These are phyloP conservation scores for Ochromonas danica DNA, from an alignment of 108 stramenopile species.

Conservation along the genomic window DNA sequence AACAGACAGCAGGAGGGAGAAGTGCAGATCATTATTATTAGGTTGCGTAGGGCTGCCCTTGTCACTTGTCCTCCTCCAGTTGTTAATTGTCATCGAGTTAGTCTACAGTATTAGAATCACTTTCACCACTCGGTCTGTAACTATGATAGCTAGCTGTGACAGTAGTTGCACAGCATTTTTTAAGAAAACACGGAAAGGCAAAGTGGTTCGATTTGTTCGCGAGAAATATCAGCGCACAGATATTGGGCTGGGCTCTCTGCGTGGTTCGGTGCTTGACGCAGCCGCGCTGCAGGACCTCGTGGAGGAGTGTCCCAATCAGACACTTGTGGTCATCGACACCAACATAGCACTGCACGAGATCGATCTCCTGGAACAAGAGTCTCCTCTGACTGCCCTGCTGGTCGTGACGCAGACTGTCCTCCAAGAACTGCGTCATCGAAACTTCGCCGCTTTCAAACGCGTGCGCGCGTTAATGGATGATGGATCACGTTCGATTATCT, in stretches of 20 bases:
- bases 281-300: neutral
- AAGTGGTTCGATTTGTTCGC: neutral
- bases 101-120: no score
- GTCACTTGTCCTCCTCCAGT: no score
- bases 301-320: neutral
- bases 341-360: constrained; percentile 64
- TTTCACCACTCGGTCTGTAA: no score
- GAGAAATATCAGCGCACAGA: constrained; percentile 20
- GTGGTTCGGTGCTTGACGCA: neutral
- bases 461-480: constrained; percentile 50
- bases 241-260: neutral
- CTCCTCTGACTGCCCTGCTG: constrained; percentile 34
- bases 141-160: no score
- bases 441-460: constrained; percentile 50
- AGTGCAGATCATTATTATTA: no score
- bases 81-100: no score
- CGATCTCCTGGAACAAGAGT: constrained; percentile 57
- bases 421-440: constrained; percentile 50
- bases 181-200: neutral
- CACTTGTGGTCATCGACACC: constrained; percentile 54
- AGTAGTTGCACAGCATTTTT: neutral
- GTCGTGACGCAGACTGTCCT: constrained; percentile 44
- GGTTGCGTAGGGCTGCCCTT: no score
- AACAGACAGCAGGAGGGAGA: no score
- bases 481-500: constrained; percentile 51